phyloP scores from a whole-genome alignment of 192 early-diverging fungal genomes.

The Martensiomyces pterosporus region DNA sequence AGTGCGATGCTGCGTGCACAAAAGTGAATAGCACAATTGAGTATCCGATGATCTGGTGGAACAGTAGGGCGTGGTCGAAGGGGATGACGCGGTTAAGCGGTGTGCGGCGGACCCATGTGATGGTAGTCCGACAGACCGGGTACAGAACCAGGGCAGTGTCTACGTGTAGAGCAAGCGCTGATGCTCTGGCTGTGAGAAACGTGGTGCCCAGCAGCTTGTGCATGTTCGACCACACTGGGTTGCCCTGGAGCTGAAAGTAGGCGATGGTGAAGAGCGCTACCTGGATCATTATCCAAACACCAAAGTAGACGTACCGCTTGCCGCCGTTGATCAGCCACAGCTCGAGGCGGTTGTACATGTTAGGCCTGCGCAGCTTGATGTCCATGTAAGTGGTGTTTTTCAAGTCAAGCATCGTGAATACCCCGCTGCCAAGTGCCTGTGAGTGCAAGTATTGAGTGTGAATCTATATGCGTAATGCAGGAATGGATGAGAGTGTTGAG shows the following conservation, averaged over 20 bases:
- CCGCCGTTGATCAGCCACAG: conserved; percentile 51
- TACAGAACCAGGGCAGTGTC: conserved; percentile 75
- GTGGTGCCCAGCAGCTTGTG: conserved; percentile 51
- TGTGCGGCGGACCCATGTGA: conserved; percentile 70
- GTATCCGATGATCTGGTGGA: conserved; percentile 77
- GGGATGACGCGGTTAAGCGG: conserved; percentile 71
- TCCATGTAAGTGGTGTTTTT: conserved; percentile 40
- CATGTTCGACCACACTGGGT: conserved; percentile 52
- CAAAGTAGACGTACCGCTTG: conserved; percentile 51
- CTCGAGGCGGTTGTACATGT: conserved; percentile 38
- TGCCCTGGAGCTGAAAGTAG: conserved; percentile 58
- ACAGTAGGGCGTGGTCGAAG: conserved; percentile 79
- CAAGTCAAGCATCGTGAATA: conserved; percentile 48
- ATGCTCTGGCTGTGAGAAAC: conserved; percentile 56
- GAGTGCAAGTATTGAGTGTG: too few relatives aligned
- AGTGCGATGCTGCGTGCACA: conserved; percentile 71
- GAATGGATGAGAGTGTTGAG: too few relatives aligned
- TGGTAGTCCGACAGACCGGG: conserved; percentile 76
- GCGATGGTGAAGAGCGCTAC: conserved; percentile 55
- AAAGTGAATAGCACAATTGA: conserved; percentile 72
- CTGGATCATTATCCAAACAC: conserved; percentile 61
- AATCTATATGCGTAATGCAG: too few relatives aligned
- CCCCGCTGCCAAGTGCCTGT: too few relatives aligned
- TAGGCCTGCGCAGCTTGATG: conserved; percentile 24
- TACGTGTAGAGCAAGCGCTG: conserved; percentile 69